Percentiles rank a stretch among this genome's conserved stretches.
Evolutionary conservation across 1,284 basidiomycete genomes (phyloP).

Genomic region (Ustilago lituana): DNA sequence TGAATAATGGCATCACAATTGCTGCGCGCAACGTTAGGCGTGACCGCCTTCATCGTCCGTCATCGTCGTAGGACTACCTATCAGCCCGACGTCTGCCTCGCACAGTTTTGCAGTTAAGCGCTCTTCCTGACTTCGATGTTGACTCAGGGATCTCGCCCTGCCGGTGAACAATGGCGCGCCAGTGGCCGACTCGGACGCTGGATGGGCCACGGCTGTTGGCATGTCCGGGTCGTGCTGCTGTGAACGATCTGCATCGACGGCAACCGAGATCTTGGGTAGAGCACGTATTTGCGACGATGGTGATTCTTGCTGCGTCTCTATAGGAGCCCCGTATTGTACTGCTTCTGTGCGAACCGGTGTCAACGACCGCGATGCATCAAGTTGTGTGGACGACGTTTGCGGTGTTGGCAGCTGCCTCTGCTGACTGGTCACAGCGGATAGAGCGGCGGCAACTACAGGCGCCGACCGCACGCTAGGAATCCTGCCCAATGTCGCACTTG

Average conservation of each 20-base stretch:
- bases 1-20: too few relatives aligned
- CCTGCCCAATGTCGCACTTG: slow-evolving; percentile 17
- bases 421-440: slow-evolving; percentile 9
- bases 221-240: neutral
- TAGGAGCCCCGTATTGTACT: neutral
- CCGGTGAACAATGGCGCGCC: slow-evolving; percentile 3
- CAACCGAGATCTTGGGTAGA: slow-evolving; percentile 35
- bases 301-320: neutral
- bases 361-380: slow-evolving; percentile 8
- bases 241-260: slow-evolving; percentile 5
- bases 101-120: slow-evolving; percentile 44
- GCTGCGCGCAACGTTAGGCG: neutral
- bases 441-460: slow-evolving; percentile 27
- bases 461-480: slow-evolving; percentile 46
- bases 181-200: neutral
- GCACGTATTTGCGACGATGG: slow-evolving; percentile 4
- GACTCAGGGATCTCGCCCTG: slow-evolving; percentile 11
- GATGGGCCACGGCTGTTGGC: neutral
- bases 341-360: slow-evolving; percentile 5
- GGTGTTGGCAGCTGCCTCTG: neutral
- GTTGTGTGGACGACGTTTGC: neutral
- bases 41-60: slow-evolving; percentile 21
- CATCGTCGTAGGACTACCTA: slow-evolving; percentile 44
- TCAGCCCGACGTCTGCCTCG: slow-evolving; percentile 50
- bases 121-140: slow-evolving; percentile 39